Conservation (phyloP, 2,329 filamentous ascomycete species). For the Tolypocladium guangdongense region DNA sequence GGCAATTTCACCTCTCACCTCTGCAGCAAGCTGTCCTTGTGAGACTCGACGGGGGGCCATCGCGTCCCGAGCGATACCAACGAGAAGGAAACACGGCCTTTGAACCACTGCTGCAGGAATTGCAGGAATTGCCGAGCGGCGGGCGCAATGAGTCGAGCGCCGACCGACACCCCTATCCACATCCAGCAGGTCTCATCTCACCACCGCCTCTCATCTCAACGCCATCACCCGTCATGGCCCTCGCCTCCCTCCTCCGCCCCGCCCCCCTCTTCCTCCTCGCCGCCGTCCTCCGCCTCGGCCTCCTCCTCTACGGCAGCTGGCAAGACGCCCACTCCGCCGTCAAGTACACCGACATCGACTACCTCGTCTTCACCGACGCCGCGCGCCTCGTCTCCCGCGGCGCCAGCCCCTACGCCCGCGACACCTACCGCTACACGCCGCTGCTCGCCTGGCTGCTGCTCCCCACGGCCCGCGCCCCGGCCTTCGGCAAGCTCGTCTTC, state of each 20-base stretch:
- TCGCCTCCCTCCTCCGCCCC: slow-evolving; percentile 19
- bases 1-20: not conserved
- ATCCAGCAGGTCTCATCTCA: not conserved
- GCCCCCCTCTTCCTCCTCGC: slow-evolving; percentile 43
- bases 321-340: slow-evolving; percentile 86
- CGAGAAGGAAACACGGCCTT: not conserved
- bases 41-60: not conserved
- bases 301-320: slow-evolving; percentile 82
- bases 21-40: not conserved
- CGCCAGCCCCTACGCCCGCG: slow-evolving; percentile 70
- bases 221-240: not conserved
- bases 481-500: slow-evolving; percentile 79
- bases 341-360: slow-evolving; percentile 99
- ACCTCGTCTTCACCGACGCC: slow-evolving; percentile 95
- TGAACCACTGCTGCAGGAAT: too few relatives aligned
- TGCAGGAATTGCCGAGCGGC: not conserved
- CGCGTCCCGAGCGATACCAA: not conserved
- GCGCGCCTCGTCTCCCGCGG: slow-evolving; percentile 62
- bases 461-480: slow-evolving; percentile 54
- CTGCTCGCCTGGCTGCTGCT: slow-evolving; percentile 83
- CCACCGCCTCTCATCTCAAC: slow-evolving; percentile 1
- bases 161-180: not conserved
- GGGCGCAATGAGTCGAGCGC: not conserved
- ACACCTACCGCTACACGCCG: slow-evolving; percentile 95
- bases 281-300: slow-evolving; percentile 54